Base-by-base conservation (phyloP, 306 rosid species). In the Calophaca sinica region DNA sequence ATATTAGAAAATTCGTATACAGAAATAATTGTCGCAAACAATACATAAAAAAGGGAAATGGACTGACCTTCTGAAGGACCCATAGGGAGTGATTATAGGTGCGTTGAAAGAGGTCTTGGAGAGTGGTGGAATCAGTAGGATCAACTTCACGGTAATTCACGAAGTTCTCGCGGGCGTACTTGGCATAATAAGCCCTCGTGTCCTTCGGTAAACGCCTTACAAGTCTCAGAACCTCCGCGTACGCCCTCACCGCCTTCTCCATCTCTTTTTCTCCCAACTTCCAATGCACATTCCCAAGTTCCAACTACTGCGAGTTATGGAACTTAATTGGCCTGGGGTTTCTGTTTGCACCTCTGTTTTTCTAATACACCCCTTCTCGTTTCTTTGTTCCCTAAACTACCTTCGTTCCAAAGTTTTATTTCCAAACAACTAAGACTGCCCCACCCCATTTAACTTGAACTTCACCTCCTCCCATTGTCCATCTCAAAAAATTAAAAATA, bases 51-150 rank as follows among this genome's bases (percentile, higher is more conserved):
- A 1, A 2, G 10, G 10, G 12, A 42, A 5, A 2, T 11, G 9
- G 15, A 64, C 53, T 1, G 38, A 89, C 98, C 98, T 94, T 89
- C 9, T 84, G 65, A 69, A 94, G 96, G 35, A 94, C 87, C 98
- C 96, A 94, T 14, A 91, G 13, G 63, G 98, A 89, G 31, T 94
- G 98, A 59, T 53, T 41, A 54, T 76, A 77, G 66, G 79, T 70
- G 60, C 78, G 85, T 10, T 46, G 81, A 54, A 81, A 76, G 64
- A 76, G 74, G 4, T 76, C 65, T 6, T 55, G 6, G 5, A 77
- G 70, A 69, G 76, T 12, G 9, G 62, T n/a, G 48, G 69, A 51
- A 11, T 73, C 81, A 57, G 89, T 79, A 60, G 96, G 55, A 70
- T 76, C 85, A 0, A 48, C 64, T 0, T 76, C 59, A 6, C 85